These are phyloP conservation scores for Lantana camara DNA, from an alignment of 257 asterid species.

Conservation along the genomic window DNA sequence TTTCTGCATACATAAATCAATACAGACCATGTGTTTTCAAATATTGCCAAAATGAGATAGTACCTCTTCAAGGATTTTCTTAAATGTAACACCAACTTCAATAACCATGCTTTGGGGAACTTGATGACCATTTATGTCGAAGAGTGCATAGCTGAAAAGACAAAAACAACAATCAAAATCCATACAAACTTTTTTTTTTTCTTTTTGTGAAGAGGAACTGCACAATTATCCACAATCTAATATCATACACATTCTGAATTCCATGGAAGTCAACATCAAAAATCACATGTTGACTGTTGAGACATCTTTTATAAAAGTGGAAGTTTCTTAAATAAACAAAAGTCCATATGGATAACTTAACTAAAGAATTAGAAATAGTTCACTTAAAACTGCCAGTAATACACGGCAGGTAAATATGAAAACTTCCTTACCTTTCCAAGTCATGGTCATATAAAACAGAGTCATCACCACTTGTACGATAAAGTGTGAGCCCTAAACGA, in stretches of 20 bases:
- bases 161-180: conserved; percentile 22
- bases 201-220: neutral
- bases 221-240: conserved; percentile 12
- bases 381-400: conserved; percentile 2
- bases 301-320: neutral
- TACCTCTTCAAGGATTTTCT: conserved; percentile 94
- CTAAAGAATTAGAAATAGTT: neutral
- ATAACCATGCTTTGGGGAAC: conserved; percentile 77
- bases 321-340: neutral
- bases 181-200: neutral
- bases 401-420: conserved; percentile 21
- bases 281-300: neutral
- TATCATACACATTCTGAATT: conserved; percentile 15
- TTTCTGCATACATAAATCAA: neutral
- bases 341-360: neutral
- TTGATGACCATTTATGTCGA: conserved; percentile 78
- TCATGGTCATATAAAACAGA: conserved; percentile 96
- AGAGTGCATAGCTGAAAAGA: conserved; percentile 74
- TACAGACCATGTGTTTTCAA: neutral
- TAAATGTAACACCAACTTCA: conserved; percentile 84
- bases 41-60: conserved; percentile 19
- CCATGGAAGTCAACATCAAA: neutral
- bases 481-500: conserved; percentile 79
- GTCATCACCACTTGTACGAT: conserved; percentile 96
- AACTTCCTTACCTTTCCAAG: conserved; percentile 72